phyloP scores from a whole-genome alignment of 2,329 filamentous ascomycete species.

The Fusarium penzigii region DNA sequence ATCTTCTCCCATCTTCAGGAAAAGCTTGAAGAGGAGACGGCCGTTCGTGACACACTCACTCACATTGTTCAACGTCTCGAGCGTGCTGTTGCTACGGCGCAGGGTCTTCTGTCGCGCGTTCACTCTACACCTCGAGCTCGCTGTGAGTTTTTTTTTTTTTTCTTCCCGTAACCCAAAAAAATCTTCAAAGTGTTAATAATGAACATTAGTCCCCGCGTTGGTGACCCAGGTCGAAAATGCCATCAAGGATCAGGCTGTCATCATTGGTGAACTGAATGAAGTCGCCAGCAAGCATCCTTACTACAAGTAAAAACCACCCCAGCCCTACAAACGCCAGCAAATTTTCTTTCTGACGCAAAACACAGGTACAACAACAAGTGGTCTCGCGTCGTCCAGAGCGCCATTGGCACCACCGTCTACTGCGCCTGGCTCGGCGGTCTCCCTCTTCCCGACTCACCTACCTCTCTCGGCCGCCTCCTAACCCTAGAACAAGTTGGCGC shows the following conservation, averaged over 20 bases:
- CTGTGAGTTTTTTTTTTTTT: conserved; percentile 40
- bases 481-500: conserved; percentile 86
- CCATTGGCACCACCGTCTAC: conserved; percentile 60
- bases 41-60: conserved; percentile 79
- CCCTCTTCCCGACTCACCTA: conserved; percentile 49
- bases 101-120: conserved; percentile 82
- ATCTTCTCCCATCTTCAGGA: conserved; percentile 87
- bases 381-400: conserved; percentile 80
- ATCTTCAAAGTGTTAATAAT: background rate
- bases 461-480: conserved; percentile 66
- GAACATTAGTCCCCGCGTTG: conserved; percentile 57
- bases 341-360: conserved; percentile 3
- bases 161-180: background rate
- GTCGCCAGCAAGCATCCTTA: conserved; percentile 87
- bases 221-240: conserved; percentile 69
- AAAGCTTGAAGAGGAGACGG: conserved; percentile 85
- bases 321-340: background rate
- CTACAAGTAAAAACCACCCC: conserved; percentile 70
- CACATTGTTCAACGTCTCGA: conserved; percentile 81
- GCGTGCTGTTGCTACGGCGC: conserved; percentile 77
- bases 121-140: conserved; percentile 77
- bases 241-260: conserved; percentile 71
- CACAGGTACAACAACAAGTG: conserved; percentile 78
- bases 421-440: conserved; percentile 80
- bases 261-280: conserved; percentile 67